Conservation (phyloP, 805 yeast species). For the Schizosaccharomyces japonicus region DNA sequence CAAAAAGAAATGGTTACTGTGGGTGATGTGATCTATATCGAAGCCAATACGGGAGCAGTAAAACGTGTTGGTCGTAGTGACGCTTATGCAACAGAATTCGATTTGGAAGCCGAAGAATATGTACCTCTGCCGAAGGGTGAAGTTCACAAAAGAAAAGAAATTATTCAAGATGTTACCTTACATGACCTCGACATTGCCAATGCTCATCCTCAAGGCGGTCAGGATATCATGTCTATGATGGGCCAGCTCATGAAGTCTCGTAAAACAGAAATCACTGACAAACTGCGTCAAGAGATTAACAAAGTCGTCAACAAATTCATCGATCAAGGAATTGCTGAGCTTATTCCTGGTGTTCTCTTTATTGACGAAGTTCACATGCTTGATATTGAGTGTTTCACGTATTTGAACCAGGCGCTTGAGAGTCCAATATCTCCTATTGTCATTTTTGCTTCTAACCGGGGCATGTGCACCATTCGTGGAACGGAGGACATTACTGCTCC, state of each 20-base stretch:
- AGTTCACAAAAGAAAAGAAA: constrained; percentile 91
- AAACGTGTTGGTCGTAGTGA: constrained; percentile 87
- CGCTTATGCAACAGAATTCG: constrained; percentile 94
- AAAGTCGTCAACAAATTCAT: constrained; percentile 94
- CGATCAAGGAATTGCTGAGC: constrained; percentile 93
- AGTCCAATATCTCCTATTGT: constrained; percentile 93
- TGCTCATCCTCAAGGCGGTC: constrained; percentile 92
- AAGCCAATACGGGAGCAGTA: constrained; percentile 91
- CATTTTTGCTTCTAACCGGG: constrained; percentile 86
- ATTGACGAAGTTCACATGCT: constrained; percentile 97
- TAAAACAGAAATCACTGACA: constrained; percentile 88
- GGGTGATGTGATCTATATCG: constrained; percentile 93
- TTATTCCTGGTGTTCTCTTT: constrained; percentile 89
- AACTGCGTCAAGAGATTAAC: constrained; percentile 88
- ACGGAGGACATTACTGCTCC: constrained; percentile 66
- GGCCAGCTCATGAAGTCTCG: constrained; percentile 88
- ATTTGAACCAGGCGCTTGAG: constrained; percentile 84
- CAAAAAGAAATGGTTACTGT: constrained; percentile 84
- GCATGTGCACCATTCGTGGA: constrained; percentile 76
- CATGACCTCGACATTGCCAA: constrained; percentile 93
- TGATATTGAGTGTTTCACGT: constrained; percentile 88
- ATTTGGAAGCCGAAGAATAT: constrained; percentile 93
- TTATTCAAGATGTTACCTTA: constrained; percentile 87
- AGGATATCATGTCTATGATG: constrained; percentile 86
- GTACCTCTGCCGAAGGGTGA: constrained; percentile 98